phyloP scores from a whole-genome alignment of 1,139 yeast genomes.

The Candida neerlandica region DNA sequence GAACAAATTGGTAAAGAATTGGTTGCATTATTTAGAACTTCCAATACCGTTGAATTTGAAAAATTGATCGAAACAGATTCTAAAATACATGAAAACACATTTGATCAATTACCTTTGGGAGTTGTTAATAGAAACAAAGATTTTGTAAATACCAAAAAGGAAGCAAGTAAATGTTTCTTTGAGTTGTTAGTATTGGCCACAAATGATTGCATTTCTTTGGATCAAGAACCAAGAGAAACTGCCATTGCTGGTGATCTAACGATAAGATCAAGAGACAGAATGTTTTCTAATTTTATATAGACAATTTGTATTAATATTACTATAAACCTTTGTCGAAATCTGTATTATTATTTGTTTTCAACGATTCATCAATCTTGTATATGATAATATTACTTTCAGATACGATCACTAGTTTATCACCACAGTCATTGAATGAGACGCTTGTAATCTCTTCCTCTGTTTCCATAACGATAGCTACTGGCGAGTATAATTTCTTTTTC shows the following conservation, averaged over 20 bases:
- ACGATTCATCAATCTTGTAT: slow-evolving; percentile 10
- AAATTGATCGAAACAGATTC: slow-evolving; percentile 45
- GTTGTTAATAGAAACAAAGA: slow-evolving; percentile 19
- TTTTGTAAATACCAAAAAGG: slow-evolving; percentile 47
- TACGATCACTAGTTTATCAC: slow-evolving; percentile 17
- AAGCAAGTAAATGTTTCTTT: slow-evolving; percentile 78
- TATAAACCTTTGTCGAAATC: slow-evolving; percentile 16
- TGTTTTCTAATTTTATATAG: slow-evolving; percentile 45
- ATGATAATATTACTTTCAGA: slow-evolving; percentile 6
- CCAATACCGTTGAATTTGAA: slow-evolving; percentile 34
- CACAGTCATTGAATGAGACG: slow-evolving; percentile 25
- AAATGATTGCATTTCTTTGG: slow-evolving; percentile 64
- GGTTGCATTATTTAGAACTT: slow-evolving; percentile 33
- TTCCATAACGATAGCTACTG: slow-evolving; percentile 25
- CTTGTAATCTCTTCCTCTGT: slow-evolving; percentile 6
- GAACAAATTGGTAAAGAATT: slow-evolving; percentile 57
- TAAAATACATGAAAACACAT: slow-evolving; percentile 17
- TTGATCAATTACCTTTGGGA: slow-evolving; percentile 32
- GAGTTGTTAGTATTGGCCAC: slow-evolving; percentile 84
- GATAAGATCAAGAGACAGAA: slow-evolving; percentile 52
- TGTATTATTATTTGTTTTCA: background rate
- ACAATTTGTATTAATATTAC: background rate
- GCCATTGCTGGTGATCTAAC: slow-evolving; percentile 62
- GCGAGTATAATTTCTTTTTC: slow-evolving; percentile 36
- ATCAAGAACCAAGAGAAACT: slow-evolving; percentile 43